These are phyloP conservation scores for Phytophthora hibernalis DNA, from an alignment of 352 stramenopile species.

Conservation along the genomic window DNA sequence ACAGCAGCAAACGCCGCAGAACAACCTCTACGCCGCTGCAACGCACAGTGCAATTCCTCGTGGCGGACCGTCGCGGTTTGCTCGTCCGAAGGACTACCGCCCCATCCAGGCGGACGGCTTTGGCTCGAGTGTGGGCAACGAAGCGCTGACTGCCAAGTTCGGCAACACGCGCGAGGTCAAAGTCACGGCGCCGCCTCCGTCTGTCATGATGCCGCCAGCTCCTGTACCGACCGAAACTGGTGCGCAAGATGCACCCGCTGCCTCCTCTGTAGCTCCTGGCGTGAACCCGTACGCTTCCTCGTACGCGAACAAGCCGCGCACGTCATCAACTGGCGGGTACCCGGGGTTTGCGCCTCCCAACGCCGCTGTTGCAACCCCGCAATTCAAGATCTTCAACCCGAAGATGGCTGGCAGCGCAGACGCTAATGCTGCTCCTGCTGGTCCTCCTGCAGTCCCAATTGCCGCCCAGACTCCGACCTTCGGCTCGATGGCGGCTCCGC, in stretches of 20 bases:
- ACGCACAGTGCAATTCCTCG: slow-evolving; percentile 87
- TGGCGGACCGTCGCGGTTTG: slow-evolving; percentile 49
- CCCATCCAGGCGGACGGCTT: slow-evolving; percentile 91
- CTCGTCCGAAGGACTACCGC: slow-evolving; percentile 78
- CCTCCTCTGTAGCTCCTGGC: slow-evolving; percentile 31
- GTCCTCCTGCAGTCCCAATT: slow-evolving; percentile 21
- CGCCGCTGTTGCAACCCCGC: slow-evolving; percentile 46
- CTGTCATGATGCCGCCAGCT: slow-evolving; percentile 27
- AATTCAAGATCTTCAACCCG: slow-evolving; percentile 92
- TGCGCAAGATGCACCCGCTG: not conserved
- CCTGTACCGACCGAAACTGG: slow-evolving; percentile 15
- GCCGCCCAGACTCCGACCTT: slow-evolving; percentile 35
- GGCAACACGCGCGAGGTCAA: slow-evolving; percentile 88
- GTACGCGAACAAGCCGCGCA: slow-evolving; percentile 31
- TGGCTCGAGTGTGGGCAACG: slow-evolving; percentile 89
- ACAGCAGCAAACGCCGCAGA: slow-evolving; percentile 49
- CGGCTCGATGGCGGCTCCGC: slow-evolving; percentile 25
- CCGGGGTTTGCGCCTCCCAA: slow-evolving; percentile 42
- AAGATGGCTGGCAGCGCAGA: slow-evolving; percentile 58
- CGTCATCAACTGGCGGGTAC: slow-evolving; percentile 44
- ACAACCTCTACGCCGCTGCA: slow-evolving; percentile 75
- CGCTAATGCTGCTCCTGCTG: slow-evolving; percentile 19
- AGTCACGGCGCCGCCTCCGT: slow-evolving; percentile 75
- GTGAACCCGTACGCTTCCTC: slow-evolving; percentile 69
- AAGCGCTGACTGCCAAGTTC: slow-evolving; percentile 89